phyloP scores from a whole-genome alignment of 1,284 basidiomycete species.

The Caloboletus firmus region DNA sequence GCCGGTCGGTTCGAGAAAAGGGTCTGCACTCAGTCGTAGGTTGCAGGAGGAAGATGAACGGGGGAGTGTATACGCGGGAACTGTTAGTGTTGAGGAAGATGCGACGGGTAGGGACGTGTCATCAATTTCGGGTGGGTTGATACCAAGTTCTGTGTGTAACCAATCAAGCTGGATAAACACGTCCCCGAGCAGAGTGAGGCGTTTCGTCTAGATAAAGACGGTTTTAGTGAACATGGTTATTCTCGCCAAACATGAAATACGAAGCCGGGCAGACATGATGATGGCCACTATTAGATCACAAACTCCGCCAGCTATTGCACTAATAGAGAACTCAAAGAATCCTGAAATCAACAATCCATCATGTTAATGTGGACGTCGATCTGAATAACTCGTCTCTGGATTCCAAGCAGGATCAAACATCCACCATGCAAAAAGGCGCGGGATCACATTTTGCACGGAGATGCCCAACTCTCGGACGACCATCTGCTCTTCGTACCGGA shows the following conservation, averaged over 20 bases:
- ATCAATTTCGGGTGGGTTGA: constrained; percentile 53
- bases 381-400: neutral
- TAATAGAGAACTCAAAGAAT: neutral
- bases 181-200: constrained; percentile 61
- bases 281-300: neutral
- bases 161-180: constrained; percentile 74
- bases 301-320: neutral
- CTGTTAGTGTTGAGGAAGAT: constrained; percentile 41
- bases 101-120: constrained; percentile 29
- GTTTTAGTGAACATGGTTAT: constrained; percentile 4
- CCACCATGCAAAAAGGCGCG: neutral
- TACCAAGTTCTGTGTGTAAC: constrained; percentile 77
- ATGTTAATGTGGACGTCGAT: neutral
- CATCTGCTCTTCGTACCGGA: neutral
- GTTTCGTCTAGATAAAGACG: constrained; percentile 51
- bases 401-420: neutral
- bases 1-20: constrained; percentile 44
- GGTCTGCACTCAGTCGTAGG: constrained; percentile 40
- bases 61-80: constrained; percentile 36
- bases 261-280: neutral
- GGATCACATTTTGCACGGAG: neutral
- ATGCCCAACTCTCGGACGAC: neutral
- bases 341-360: neutral
- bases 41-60: constrained; percentile 42
- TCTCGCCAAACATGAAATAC: neutral